Base-by-base conservation (phyloP, 768 basidiomycete genomes). In the Crepidotus variabilis region DNA sequence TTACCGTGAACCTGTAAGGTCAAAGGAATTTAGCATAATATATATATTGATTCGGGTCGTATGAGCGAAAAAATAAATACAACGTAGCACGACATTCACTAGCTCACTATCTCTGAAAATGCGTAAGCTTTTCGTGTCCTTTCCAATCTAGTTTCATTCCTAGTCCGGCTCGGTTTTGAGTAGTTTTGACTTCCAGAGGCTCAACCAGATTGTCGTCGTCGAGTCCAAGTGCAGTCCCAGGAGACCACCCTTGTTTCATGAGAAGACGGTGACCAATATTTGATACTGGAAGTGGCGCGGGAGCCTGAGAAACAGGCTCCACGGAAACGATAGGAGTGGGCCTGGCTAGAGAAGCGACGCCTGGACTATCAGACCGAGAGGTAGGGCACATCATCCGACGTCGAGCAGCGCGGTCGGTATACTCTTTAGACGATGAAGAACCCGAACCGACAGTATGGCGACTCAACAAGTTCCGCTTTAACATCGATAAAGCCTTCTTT, bases 201-300 rank as follows among this genome's bases (percentile, higher is more conserved):
- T 82, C 83, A n/a, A 83, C 69, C 14, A 85, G 68, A 14, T 78
- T 34, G 71, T 67, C 32, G 67, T 74, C 28, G 75, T 75, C 10
- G 68, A 66, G 10, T 2, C 84, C 84, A 16, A 88, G 75, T 2
- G 78, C 73, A 21, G 77, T 75, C 0, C 89, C 90, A 8, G 87
- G 89, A 16, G 75, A 72, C 91, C 90, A 92, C 1, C 90, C 90
- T 67, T 88, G 88, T 65, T 85, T 87, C 67, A 84, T 72, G 0
- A 92, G 73, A 28, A 92, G 72, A 35, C 74, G 77, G 62, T 88
- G 83, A 0, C 90, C 91, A 52, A 91, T 72, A 62, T 90, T 92
- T 16, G 75, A 73, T 2, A 76, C 64, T 1, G 81, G 65, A 20
- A 91, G 63, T 0, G 87, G 83, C 6, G 68, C 61, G 18, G 84